Conservation (phyloP, 257 asterid species). For the Nicotiana knightiana region DNA sequence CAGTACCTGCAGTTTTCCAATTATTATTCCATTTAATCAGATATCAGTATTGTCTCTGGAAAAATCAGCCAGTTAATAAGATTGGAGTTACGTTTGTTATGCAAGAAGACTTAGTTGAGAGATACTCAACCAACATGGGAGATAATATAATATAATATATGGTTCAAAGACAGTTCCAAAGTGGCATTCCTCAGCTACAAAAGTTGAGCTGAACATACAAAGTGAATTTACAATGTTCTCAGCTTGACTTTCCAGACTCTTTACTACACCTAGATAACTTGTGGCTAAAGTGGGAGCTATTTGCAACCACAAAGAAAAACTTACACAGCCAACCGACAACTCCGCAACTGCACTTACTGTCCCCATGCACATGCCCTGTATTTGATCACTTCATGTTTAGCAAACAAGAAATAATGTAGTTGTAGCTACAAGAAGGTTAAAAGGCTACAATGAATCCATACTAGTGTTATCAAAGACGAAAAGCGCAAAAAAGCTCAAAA, state of each 20-base stretch:
- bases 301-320: neutral
- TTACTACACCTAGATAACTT: neutral
- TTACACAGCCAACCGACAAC: neutral
- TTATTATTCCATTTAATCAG: neutral
- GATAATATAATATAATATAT: neutral
- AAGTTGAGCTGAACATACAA: neutral
- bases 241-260: neutral
- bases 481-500: no score
- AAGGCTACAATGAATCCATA: neutral
- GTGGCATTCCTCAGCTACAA: neutral
- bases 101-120: neutral
- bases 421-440: neutral
- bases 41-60: no score
- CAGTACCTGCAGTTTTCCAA: neutral
- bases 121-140: neutral
- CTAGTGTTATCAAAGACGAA: neutral
- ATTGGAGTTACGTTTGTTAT: neutral
- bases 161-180: neutral
- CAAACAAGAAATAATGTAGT: neutral
- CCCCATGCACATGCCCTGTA: conserved; percentile 25
- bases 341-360: neutral
- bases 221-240: neutral
- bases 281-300: neutral
- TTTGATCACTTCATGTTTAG: neutral
- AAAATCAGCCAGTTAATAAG: no score